Conservation (phyloP, 2,329 filamentous ascomycete species). For the Botrytis byssoidea region DNA sequence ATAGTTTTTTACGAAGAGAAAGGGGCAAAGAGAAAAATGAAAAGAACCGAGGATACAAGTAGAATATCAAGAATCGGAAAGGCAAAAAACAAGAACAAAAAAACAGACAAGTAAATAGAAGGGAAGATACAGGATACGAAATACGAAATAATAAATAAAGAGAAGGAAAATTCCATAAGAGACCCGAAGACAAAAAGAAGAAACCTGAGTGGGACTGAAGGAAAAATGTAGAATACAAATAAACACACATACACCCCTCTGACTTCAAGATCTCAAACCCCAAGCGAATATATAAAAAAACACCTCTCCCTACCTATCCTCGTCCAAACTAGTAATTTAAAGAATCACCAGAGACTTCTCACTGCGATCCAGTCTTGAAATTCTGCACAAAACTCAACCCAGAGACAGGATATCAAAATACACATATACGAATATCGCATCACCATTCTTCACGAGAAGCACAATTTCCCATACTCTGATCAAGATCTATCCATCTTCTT, state of each 20-base stretch:
- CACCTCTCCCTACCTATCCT: background rate
- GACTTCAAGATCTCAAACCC: too few species aligned
- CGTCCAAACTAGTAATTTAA: rapidly evolving
- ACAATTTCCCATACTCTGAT: background rate
- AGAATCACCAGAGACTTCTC: background rate
- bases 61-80: background rate
- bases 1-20: rapidly evolving
- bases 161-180: background rate
- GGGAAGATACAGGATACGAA: rapidly evolving
- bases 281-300: rapidly evolving
- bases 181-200: background rate
- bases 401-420: too few species aligned
- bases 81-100: background rate
- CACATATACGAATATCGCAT: too few species aligned
- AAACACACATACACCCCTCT: too few species aligned
- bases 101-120: rapidly evolving
- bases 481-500: rapidly evolving
- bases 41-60: background rate
- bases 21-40: background rate
- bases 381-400: too few species aligned
- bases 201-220: background rate
- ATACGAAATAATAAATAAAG: background rate
- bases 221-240: too few species aligned
- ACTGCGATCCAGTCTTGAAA: rapidly evolving
- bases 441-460: too few species aligned